These are phyloP conservation scores for Pythium scleroteichum DNA, from an alignment of 352 stramenopile genomes.

Conservation along the genomic window DNA sequence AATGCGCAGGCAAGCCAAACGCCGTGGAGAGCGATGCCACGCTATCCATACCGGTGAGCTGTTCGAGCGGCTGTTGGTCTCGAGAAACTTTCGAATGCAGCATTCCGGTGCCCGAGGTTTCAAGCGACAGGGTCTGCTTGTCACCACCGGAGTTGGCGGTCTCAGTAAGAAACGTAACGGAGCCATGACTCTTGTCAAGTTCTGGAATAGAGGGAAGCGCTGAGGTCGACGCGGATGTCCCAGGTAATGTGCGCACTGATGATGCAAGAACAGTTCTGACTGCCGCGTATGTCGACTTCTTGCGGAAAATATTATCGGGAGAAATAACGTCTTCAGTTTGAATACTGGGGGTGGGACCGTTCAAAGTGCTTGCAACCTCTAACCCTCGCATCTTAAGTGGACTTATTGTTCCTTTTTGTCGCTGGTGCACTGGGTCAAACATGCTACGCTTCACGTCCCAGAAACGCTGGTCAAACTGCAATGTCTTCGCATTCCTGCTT, in stretches of 20 bases:
- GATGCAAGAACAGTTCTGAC: constrained; percentile 62
- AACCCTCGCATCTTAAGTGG: constrained; percentile 44
- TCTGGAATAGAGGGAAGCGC: constrained; percentile 34
- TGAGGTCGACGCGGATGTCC: constrained; percentile 36
- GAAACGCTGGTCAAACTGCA: constrained; percentile 58
- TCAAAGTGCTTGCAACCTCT: constrained; percentile 47
- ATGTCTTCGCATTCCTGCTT: constrained; percentile 1
- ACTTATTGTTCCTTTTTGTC: constrained; percentile 43
- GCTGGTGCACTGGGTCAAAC: constrained; percentile 41
- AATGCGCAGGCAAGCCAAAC: constrained; percentile 67
- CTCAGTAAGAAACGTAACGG: constrained; percentile 34
- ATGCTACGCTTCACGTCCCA: constrained; percentile 75
- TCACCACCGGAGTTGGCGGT: constrained; percentile 1
- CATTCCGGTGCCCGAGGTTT: neutral
- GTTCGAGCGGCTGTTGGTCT: constrained; percentile 25
- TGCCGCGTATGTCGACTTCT: constrained; percentile 64
- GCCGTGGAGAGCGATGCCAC: constrained; percentile 35
- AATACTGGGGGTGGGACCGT: constrained; percentile 20
- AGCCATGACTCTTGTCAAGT: constrained; percentile 5
- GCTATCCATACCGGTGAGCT: constrained; percentile 30
- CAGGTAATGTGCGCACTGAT: constrained; percentile 52
- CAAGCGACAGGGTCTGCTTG: neutral
- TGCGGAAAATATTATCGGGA: constrained; percentile 59
- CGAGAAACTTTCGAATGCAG: neutral
- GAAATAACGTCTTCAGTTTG: constrained; percentile 62